A percentile compares a stretch with the other conserved stretches of the same genome.
phyloP scores from a whole-genome alignment of 2,329 filamentous ascomycete species.

The Colletotrichum liriopes region DNA sequence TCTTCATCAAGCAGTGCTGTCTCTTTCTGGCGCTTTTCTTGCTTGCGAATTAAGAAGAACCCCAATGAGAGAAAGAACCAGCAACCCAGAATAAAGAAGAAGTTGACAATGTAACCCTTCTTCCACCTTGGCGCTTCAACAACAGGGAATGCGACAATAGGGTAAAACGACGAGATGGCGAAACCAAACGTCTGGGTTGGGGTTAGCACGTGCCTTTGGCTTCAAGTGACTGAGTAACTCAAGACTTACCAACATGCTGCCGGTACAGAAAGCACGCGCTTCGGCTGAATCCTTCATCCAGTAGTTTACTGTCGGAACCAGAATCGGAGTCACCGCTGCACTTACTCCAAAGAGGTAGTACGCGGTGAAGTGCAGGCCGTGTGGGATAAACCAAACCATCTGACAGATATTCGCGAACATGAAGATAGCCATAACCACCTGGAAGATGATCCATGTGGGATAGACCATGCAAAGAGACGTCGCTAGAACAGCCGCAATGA shows the following conservation, averaged over 20 bases:
- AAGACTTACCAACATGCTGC: conserved; percentile 44
- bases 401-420: conserved; percentile 45
- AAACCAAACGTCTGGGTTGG: conserved; percentile 43
- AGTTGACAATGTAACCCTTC: conserved; percentile 46
- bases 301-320: conserved; percentile 47
- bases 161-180: conserved; percentile 44
- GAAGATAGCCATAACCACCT: conserved; percentile 44
- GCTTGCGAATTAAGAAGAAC: conserved; percentile 29
- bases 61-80: conserved; percentile 38
- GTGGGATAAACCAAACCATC: conserved; percentile 44
- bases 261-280: conserved; percentile 45
- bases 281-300: conserved; percentile 47
- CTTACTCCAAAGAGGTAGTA: conserved; percentile 47
- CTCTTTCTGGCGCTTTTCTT: conserved; percentile 33
- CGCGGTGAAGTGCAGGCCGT: conserved; percentile 42
- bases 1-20: conserved; percentile 27
- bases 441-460: conserved; percentile 51
- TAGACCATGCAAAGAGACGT: conserved; percentile 54
- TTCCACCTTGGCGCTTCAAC: conserved; percentile 45
- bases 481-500: conserved; percentile 47
- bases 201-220: neutral
- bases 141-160: conserved; percentile 44
- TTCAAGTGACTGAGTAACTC: neutral
- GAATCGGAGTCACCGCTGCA: conserved; percentile 46
- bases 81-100: conserved; percentile 42